Base-by-base conservation (phyloP, 257 asterid species). In the Nicotiana benthamiana region DNA sequence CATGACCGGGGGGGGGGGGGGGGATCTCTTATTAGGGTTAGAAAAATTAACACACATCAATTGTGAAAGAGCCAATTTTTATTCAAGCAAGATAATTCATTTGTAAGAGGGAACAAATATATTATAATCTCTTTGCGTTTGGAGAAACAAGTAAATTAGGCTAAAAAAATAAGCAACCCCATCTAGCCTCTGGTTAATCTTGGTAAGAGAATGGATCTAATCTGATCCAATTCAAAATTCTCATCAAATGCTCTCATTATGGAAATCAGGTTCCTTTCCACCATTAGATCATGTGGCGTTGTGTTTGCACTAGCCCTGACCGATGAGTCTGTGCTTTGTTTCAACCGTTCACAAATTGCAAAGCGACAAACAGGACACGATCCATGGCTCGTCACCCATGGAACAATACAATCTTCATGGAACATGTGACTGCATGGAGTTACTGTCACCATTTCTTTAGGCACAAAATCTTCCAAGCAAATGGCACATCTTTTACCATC, bases 341-440 rank as follows among this genome's bases (percentile, higher is more conserved):
- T 75, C 56, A 80, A 30, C 24, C 84, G 64, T 20, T 85, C 86
- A 24, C 68, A 68, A 12, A 89, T 57, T 1, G 87, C 82, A 63
- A 67, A 90, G 76, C 98, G 87, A 72, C 98, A 95, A 28, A 93
- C 93, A 0, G 98, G 98, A 90, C 98, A 93, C 59, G 80, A 83
- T 52, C 97, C 96, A 27, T 90, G 87, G 86, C 82, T 91, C 87
- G 85, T 93, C 61, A 92, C 95, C 98, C 98, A 95, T 3, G 97
- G 97, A 57, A 90, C 90, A 27, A 95, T 95, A 84, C 99, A 95
- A 2, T 91, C 97, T 77, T 91, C 97, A 24, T 95, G 99, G 76
- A 95, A 95, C 97, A 95, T 91, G 80, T 95, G 99, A 52, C 84
- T 83, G 88, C 99, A 93, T 0, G 99, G 97, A 17, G 99, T 93